Conservation (phyloP, 176 grass and related monocot species). For the Aegilops speltoides region DNA sequence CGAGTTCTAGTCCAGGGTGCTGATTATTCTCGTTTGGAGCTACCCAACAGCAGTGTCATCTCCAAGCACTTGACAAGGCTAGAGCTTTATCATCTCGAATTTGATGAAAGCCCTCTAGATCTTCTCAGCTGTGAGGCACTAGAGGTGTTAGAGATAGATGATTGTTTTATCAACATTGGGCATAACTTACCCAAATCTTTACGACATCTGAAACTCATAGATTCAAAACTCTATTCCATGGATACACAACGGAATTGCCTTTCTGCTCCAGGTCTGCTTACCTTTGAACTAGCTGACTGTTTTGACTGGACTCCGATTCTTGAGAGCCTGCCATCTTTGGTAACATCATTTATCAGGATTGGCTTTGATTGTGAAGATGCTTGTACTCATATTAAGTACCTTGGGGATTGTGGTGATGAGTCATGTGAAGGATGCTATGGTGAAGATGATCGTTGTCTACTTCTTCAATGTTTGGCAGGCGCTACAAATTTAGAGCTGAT, state of each 20-base stretch:
- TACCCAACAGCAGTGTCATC: background rate
- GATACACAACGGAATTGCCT: background rate
- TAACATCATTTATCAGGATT: background rate
- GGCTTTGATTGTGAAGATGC: no score
- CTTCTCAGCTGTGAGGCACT: background rate
- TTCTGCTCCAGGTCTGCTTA: background rate
- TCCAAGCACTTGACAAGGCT: background rate
- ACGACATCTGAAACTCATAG: background rate
- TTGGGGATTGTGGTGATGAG: no score
- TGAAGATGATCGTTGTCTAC: background rate
- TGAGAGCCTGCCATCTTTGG: background rate
- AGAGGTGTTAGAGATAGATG: background rate
- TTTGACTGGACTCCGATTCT: background rate
- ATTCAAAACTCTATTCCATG: rapidly evolving
- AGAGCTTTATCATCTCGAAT: background rate
- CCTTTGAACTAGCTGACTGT: background rate
- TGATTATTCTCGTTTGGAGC: no score
- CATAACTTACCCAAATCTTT: no score
- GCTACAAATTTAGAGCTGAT: background rate
- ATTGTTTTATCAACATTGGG: background rate
- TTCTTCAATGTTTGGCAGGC: background rate
- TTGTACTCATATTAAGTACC: no score
- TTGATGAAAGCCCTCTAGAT: background rate
- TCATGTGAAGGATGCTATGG: background rate
- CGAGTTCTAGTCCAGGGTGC: no score